These are phyloP conservation scores for Naumovozyma baii DNA, from an alignment of 805 yeast genomes.

Conservation along the genomic window DNA sequence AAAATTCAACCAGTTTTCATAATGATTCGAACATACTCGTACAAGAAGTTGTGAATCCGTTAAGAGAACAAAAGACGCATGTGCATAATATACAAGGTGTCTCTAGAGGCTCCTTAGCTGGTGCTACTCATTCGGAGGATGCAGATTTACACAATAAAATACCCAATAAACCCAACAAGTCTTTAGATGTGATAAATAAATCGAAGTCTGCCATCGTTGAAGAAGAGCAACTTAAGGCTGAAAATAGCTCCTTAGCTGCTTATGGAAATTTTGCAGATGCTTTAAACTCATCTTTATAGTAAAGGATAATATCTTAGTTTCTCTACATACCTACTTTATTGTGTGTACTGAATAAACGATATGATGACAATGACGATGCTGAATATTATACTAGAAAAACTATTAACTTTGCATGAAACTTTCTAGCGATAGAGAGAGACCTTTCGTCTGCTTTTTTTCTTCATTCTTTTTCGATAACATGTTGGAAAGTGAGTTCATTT, in stretches of 20 bases:
- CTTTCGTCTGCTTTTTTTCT: slow-evolving; percentile 25
- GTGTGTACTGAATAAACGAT: neutral
- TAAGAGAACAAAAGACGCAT: slow-evolving; percentile 8
- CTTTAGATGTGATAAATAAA: neutral
- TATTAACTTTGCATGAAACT: slow-evolving; percentile 36
- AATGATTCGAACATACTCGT: slow-evolving; percentile 1
- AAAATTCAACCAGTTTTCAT: neutral
- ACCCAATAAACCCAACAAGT: neutral
- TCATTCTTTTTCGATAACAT: slow-evolving; percentile 36
- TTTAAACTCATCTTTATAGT: neutral
- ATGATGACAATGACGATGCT: neutral
- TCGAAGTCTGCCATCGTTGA: neutral
- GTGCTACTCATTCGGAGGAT: slow-evolving; percentile 3
- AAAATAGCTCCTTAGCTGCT: neutral
- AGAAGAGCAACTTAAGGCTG: neutral
- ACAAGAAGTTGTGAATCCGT: slow-evolving; percentile 16
- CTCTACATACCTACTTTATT: neutral
- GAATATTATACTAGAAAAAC: neutral
- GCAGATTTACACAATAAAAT: neutral
- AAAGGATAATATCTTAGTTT: neutral
- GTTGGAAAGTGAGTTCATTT: slow-evolving; percentile 29
- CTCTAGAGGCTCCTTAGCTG: slow-evolving; percentile 20
- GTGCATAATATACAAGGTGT: slow-evolving; percentile 13
- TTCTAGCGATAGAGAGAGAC: slow-evolving; percentile 36
- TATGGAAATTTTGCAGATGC: neutral